Evolutionary conservation across 2,329 filamentous ascomycete species (phyloP).

Genomic region (Fusarium veterinarium): DNA sequence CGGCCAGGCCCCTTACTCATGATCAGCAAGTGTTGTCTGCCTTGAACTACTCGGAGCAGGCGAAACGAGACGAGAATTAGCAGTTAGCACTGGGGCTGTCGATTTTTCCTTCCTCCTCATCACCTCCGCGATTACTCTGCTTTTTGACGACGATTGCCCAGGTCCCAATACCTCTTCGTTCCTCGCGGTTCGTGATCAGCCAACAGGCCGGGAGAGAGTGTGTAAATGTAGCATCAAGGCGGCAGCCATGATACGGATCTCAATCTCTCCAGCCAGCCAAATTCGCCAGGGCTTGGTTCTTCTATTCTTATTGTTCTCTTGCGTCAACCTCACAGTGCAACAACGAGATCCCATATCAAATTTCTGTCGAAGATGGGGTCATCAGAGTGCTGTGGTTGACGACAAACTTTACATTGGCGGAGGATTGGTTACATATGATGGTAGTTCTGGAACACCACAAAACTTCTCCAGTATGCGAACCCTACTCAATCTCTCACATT

Average conservation of each 20-base stretch:
- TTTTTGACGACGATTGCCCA: constrained; percentile 1
- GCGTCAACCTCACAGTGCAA: constrained; percentile 42
- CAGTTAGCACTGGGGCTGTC: neutral
- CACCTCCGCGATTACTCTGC: constrained; percentile 7
- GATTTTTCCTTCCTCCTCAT: constrained; percentile 18
- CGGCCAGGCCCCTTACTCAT: constrained; percentile 29
- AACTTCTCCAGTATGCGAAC: constrained; percentile 67
- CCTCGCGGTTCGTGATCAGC: constrained; percentile 10
- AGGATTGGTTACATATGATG: constrained; percentile 66
- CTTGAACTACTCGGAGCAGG: neutral
- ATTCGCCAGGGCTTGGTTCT: constrained; percentile 29
- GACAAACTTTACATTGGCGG: constrained; percentile 71
- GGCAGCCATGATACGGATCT: constrained; percentile 42
- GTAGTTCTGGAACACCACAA: constrained; percentile 57
- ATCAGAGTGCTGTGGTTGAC: constrained; percentile 71
- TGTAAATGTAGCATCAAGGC: constrained; percentile 37
- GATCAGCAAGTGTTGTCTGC: constrained; percentile 23
- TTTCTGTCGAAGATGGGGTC: constrained; percentile 66
- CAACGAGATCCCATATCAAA: constrained; percentile 64
- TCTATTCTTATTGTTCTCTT: constrained; percentile 36
- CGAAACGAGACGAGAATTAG: constrained; percentile 1
- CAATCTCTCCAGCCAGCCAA: constrained; percentile 30
- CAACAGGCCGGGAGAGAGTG: constrained; percentile 29
- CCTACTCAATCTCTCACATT: neutral
- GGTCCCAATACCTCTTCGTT: constrained; percentile 7